Evolutionary conservation across 257 asterid genomes (phyloP), one percentile per base, ranked within the genome.

Genomic region (Sherardia arvensis): DNA sequence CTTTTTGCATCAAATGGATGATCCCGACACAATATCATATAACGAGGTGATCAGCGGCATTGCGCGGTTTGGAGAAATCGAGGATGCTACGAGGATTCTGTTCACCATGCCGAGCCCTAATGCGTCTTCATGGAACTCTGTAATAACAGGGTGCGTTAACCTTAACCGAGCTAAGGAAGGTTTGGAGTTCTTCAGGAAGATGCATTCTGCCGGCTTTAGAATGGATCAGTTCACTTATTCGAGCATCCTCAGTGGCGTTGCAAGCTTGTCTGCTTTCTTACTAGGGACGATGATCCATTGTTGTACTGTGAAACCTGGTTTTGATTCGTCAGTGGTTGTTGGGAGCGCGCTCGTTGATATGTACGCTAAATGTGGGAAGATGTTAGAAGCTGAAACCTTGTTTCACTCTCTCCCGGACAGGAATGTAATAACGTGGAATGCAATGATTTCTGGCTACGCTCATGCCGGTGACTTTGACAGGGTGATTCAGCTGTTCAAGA

Each of bases 111-210:
- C 84, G 4, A 73, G 21, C 77, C 83, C 97, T 12, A 85, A 82
- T 74, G 82, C 98, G 14, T 92, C 97, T 17, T 83, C 97, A 4
- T 92, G 95, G 97, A 91, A 88, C 66, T 84, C 97, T 0, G 79
- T 88, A 38, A 74, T 92, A 53, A 76, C 98, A 9, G 90, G 97
- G 48, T 88, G 73, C 66, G 85, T 80, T 9, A 87, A 86, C 79
- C 69, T 83, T 47, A 74, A 81, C 6, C 72, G 86, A 73, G 71
- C 74, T 47, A 32, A 66, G 22, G 87, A 87, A 60, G 92, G 91
- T 32, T 51, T 85, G 43, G 72, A 58, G 1, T 80, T 82, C 14
- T 85, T 88, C 67, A 62, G 66, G 73, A 77, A 66, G 69, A 91
- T 91, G 98, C 89, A 83, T 43, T 33, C 33, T 1, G 40, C 66